Conservation (phyloP, 495 filamentous ascomycete genomes). For the Lasiosphaeria ovina region DNA sequence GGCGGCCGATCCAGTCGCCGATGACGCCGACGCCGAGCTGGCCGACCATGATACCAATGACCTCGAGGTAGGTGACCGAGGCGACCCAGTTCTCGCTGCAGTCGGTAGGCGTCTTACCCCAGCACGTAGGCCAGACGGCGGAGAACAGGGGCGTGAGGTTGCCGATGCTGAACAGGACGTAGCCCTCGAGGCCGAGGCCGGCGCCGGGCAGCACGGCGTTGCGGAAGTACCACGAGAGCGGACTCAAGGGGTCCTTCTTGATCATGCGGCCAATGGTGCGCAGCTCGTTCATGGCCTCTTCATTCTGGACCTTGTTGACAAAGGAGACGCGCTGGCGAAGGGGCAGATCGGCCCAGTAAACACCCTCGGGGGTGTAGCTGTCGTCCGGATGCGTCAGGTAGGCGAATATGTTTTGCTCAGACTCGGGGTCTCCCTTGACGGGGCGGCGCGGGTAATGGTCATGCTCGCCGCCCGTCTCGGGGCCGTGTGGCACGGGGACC, state of each 20-base stretch:
- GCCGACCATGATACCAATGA: slow-evolving; percentile 85
- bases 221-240: slow-evolving; percentile 75
- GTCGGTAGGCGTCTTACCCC: slow-evolving; percentile 53
- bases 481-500: slow-evolving; percentile 50
- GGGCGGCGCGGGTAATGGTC: slow-evolving; percentile 32
- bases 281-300: slow-evolving; percentile 65
- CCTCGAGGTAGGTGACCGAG: slow-evolving; percentile 80
- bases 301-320: slow-evolving; percentile 63
- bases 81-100: slow-evolving; percentile 75
- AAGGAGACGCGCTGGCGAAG: slow-evolving; percentile 65
- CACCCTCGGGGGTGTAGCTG: slow-evolving; percentile 72
- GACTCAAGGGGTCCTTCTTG: slow-evolving; percentile 76
- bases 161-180: slow-evolving; percentile 92
- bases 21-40: slow-evolving; percentile 71
- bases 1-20: slow-evolving; percentile 70
- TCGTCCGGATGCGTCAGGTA: slow-evolving; percentile 77
- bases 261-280: slow-evolving; percentile 67
- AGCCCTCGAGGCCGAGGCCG: slow-evolving; percentile 85
- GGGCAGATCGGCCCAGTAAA: slow-evolving; percentile 86
- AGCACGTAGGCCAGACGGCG: slow-evolving; percentile 68
- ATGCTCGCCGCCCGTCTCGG: slow-evolving; percentile 43
- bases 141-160: slow-evolving; percentile 77
- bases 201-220: slow-evolving; percentile 88
- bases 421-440: slow-evolving; percentile 19
- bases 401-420: slow-evolving; percentile 71